Base-by-base conservation (phyloP, 345 rosid species). In the Hirschfeldia incana region DNA sequence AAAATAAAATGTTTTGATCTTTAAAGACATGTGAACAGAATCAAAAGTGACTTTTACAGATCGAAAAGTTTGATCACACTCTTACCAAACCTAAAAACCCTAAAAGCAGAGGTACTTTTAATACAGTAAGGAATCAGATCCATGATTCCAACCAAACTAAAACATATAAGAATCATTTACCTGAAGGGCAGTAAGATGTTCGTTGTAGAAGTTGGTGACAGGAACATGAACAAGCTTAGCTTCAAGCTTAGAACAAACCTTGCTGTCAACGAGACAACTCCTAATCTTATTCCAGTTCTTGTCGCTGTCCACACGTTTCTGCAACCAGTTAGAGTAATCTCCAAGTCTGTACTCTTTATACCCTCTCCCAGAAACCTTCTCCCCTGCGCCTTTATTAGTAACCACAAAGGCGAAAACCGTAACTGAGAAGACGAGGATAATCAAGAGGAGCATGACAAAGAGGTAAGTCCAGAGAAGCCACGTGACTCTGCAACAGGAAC, bases 301-400 rank as follows among this genome's bases (percentile, higher is more conserved):
- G 1, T 62, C 29, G 30, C 33, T 68, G 5, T 44, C 78, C 6
- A 92, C 97, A 70, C 97, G 87, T 62, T 92, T 90, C 82, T 87
- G 91, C 78, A 92, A 69, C 97, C 94, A 92, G 37, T 85, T 67
- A 0, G 97, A 92, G 84, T 92, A 92, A 70, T 90, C 93, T 0
- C 92, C 92, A 63, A 91, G 86, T 15, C 82, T 84, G 70, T 94
- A 94, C 87, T 94, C 98, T 82, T 94, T 90, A 13, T 94, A 94
- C 9, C 98, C 98, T 67, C 15, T 87, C 0, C 55, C 88, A 0
- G 89, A 80, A 16, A 94, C 2, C 0, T 28, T 89, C 9, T 85
- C 37, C 1, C 98, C 98, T 3, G 98, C 97, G 0, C 98, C 98
- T 73, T 92, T 92, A 81, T 91, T 94, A 36, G 98, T 94, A 60